Conservation (phyloP, 208 protist species). For the Leishmania gerbilli region DNA sequence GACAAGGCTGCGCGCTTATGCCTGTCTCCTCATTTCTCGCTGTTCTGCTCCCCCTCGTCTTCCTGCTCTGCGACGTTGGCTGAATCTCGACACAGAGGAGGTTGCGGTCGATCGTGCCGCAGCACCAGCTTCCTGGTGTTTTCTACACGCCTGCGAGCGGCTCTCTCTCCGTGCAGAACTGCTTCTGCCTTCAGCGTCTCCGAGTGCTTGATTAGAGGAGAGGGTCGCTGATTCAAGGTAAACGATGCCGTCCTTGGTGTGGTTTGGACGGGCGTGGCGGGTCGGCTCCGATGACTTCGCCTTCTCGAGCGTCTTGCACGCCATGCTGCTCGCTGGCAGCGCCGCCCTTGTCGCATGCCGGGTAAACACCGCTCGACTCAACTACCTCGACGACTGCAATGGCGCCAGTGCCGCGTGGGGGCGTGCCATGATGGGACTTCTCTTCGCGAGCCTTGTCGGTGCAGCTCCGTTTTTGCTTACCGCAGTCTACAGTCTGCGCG, state of each 20-base stretch:
- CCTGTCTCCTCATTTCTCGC: not conserved
- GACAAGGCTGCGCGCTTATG: not conserved
- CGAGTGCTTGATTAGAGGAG: no score
- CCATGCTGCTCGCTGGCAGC: slow-evolving; percentile 29
- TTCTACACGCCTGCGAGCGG: not conserved
- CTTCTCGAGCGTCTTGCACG: slow-evolving; percentile 61
- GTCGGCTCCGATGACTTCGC: slow-evolving; percentile 75
- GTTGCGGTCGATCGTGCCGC: not conserved
- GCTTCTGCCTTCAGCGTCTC: not conserved
- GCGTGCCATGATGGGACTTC: slow-evolving; percentile 34
- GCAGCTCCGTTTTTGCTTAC: slow-evolving; percentile 45
- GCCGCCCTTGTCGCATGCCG: slow-evolving; percentile 22
- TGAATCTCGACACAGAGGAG: not conserved
- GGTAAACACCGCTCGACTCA: slow-evolving; percentile 12
- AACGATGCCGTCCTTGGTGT: slow-evolving; percentile 75
- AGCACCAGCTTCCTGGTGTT: not conserved
- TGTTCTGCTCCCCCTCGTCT: not conserved
- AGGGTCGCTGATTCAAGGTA: not conserved
- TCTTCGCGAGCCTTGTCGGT: slow-evolving; percentile 35
- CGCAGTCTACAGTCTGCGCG: slow-evolving; percentile 50
- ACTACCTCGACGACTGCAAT: slow-evolving; percentile 21
- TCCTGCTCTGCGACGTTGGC: not conserved
- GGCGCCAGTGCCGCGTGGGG: slow-evolving; percentile 13
- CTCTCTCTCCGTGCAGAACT: not conserved
- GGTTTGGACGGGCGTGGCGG: slow-evolving; percentile 76